A percentile compares a stretch with the other conserved stretches of the same genome.
Evolutionary conservation across 2,329 filamentous ascomycete species (phyloP).

Genomic region (Aspergillus eucalypticola): DNA sequence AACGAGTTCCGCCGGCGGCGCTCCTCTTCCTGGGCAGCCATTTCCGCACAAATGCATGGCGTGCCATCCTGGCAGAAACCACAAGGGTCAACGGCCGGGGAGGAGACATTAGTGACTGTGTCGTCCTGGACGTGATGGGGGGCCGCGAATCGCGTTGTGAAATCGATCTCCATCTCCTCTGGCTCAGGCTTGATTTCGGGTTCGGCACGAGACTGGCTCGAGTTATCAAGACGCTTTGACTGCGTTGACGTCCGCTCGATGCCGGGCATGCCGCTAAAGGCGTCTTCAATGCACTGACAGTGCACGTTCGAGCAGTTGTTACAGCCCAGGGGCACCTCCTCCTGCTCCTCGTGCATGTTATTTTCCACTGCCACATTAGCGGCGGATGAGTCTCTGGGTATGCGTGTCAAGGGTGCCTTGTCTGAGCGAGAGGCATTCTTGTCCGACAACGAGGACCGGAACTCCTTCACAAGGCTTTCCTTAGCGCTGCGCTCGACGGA

Average conservation of each 20-base stretch:
- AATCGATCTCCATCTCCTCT: constrained; percentile 68
- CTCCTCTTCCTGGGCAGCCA: constrained; percentile 48
- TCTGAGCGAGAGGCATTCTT: constrained; percentile 30
- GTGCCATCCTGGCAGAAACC: constrained; percentile 82
- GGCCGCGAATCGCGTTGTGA: constrained; percentile 65
- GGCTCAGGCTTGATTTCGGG: constrained; percentile 48
- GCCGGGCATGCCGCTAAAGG: constrained; percentile 48
- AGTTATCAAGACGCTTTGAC: constrained; percentile 36
- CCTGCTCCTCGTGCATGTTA: constrained; percentile 24
- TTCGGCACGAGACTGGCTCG: constrained; percentile 59
- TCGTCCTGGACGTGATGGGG: constrained; percentile 29
- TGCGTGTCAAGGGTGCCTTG: constrained; percentile 39
- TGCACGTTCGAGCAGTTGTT: constrained; percentile 64
- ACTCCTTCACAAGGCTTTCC: constrained; percentile 45
- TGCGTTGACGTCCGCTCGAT: constrained; percentile 40
- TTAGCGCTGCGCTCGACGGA: constrained; percentile 46
- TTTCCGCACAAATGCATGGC: constrained; percentile 78
- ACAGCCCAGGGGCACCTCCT: constrained; percentile 58
- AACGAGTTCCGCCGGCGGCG: constrained; percentile 45
- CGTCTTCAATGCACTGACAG: constrained; percentile 63
- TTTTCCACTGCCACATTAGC: constrained; percentile 8
- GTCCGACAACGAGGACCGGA: constrained; percentile 35
- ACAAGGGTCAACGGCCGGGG: constrained; percentile 64
- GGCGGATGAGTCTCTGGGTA: constrained; percentile 4
- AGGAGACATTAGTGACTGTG: constrained; percentile 30